A percentile compares a stretch with the other conserved stretches of the same genome.
Evolutionary conservation across 202 grass and related monocot genomes (phyloP).

Genomic region (Dendrocalamus latiflorus): DNA sequence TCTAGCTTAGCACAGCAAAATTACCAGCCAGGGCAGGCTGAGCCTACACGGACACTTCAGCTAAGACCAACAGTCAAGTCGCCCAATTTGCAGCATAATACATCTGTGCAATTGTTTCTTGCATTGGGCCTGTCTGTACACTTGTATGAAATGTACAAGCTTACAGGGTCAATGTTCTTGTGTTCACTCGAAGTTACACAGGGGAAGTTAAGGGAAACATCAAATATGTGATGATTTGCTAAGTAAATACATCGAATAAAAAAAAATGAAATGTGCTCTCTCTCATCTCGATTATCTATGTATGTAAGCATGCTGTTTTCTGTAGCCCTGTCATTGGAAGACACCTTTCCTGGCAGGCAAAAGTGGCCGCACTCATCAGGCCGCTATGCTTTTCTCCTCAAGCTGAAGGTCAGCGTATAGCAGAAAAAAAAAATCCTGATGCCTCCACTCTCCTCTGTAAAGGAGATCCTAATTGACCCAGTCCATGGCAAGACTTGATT

Average conservation of each 20-base stretch:
- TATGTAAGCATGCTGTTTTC: neutral
- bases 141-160: neutral
- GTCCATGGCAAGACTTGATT: neutral
- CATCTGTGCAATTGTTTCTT: too few species aligned
- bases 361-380: neutral
- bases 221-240: neutral
- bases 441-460: neutral
- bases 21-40: neutral
- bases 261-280: neutral
- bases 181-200: neutral
- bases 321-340: neutral
- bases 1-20: neutral
- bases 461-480: neutral
- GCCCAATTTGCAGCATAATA: neutral
- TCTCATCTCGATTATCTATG: neutral
- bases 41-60: neutral
- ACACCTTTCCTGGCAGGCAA: neutral
- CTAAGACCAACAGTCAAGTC: neutral
- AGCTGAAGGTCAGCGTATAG: slow-evolving; percentile 4
- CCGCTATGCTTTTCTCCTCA: neutral
- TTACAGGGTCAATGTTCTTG: neutral
- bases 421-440: neutral
- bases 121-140: neutral
- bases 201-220: neutral
- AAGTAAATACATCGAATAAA: neutral